Evolutionary conservation across 345 rosid species (phyloP), one percentile per base, ranked within the genome.

Genomic region (Gossypium sturtianum): DNA sequence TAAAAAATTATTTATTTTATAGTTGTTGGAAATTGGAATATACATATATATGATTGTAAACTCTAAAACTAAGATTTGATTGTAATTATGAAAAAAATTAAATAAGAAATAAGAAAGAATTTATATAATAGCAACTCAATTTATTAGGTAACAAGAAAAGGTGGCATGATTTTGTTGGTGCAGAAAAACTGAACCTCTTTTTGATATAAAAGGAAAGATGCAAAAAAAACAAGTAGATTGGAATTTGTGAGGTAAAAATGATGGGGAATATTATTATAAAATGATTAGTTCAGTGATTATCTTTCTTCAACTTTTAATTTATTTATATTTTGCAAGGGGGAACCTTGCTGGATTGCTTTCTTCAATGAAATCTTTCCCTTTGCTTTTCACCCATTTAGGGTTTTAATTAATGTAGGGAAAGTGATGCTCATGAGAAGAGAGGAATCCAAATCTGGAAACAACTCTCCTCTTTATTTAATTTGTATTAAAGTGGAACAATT

Each of bases 211-310:
- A 51, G 54, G 16, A 16, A 49, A 49, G 15, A 49, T 12, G 53
- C 17, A 49, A 49, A 49, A 51, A 3, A 51, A 51, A 15, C 19
- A 16, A 51, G 2, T 4, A 51, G 54, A 16, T 15, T 51, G 54
- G 54, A 51, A 51, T 51, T 51, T 16, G 54, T 16, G 54, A 51
- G 58, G 15, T 27, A 61, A 34, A 74, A 78, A 87, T 76, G 90
- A 89, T 88, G 89, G 89, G 79, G 82, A 81, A 70, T 88, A 86
- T 90, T 82, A 90, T 92, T 87, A 86, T 86, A 82, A 85, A 89
- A 92, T 90, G 88, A 92, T 92, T 87, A 82, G 69, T 57, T 78
- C 75, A 57, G 72, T 86, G 80, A 83, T 81, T 75, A 73, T 43
- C 59, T 6, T 45, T 41, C 58, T 12, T 45, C 49, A 44, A 12